Evolutionary conservation across 208 protist species (phyloP).

Genomic region (Acanthamoeba triangularis): DNA sequence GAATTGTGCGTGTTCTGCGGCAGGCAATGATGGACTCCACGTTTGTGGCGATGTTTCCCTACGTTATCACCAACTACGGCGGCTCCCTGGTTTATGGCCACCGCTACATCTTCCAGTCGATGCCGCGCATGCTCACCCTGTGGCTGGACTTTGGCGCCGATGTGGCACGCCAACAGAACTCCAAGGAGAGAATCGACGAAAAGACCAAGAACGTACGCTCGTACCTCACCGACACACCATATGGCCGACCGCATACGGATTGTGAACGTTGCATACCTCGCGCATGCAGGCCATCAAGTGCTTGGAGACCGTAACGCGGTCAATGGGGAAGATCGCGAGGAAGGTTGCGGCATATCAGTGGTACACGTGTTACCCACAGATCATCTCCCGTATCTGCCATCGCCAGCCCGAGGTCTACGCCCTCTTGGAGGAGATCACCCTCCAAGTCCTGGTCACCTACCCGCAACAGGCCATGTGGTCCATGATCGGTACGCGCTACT

Average conservation of each 20-base stretch:
- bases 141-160: constrained; percentile 94
- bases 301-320: constrained; percentile 29
- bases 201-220: constrained; percentile 4
- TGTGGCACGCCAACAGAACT: not conserved
- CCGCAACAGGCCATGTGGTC: constrained; percentile 88
- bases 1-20: too few species aligned
- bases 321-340: constrained; percentile 55
- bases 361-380: constrained; percentile 88
- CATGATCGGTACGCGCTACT: constrained; percentile 70
- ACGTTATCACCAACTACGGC: constrained; percentile 94
- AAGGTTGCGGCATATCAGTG: constrained; percentile 83
- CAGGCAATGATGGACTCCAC: constrained; percentile 78
- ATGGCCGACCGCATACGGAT: not conserved
- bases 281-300: constrained; percentile 3
- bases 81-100: constrained; percentile 92
- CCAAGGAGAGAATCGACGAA: constrained; percentile 5
- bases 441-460: constrained; percentile 84
- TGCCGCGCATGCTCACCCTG: constrained; percentile 97
- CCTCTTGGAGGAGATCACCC: constrained; percentile 82
- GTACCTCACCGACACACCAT: too few species aligned
- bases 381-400: constrained; percentile 91
- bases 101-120: constrained; percentile 94
- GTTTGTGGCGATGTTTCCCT: constrained; percentile 84
- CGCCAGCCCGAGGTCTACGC: constrained; percentile 78
- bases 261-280: not conserved